Base-by-base conservation (phyloP, 2,329 filamentous ascomycete genomes). In the Lecanoromycetidae sp. region DNA sequence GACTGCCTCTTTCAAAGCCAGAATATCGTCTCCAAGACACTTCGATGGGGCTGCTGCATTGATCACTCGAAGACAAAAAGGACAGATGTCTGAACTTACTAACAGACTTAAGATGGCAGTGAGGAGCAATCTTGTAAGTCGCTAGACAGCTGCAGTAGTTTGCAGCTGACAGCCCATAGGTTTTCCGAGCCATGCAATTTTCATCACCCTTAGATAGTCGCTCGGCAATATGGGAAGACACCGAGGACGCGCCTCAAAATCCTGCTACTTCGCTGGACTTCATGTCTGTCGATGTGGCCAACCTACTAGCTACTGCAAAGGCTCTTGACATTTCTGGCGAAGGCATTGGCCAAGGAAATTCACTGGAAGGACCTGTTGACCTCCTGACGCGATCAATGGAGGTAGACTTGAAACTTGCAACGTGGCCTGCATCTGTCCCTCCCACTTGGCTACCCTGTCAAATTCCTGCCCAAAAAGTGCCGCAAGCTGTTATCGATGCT, bases 1-100 rank as follows among this genome's bases (percentile, higher is more conserved):
- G 15, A 29, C 23, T 7, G 35, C 33, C 34, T 20, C 47, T 17
- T 40, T 47, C 13, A 39, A 27, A 4, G 34, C 50, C 6, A 44
- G 44, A 20, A 44, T 46, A 23, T 46, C 42, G 39, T 35, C 39
- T 34, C 15, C 22, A n/a, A 32, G 37, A 7, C 51, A 53, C 30
- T 44, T 50, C 36, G 22, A 51, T n/a, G 51, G 51, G 29, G 51
- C 48, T 15, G 44, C 44, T 20, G 45, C 51, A n/a, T 32, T 53
- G 15, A 48, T 53, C 19, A 44, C 32, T 23, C 51, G 38, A 35
- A 39, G 51, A 36, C 22, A 37, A 4, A 42, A 30, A 10, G 34
- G 8, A 15, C 29, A 13, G 4, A 50, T 41, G 46, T 48, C 48
- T 9, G 38, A 50, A 8, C 23, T 48, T 5, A 35, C 36, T 8